phyloP scores from a whole-genome alignment of 768 basidiomycete species.

The Boletales sp. region DNA sequence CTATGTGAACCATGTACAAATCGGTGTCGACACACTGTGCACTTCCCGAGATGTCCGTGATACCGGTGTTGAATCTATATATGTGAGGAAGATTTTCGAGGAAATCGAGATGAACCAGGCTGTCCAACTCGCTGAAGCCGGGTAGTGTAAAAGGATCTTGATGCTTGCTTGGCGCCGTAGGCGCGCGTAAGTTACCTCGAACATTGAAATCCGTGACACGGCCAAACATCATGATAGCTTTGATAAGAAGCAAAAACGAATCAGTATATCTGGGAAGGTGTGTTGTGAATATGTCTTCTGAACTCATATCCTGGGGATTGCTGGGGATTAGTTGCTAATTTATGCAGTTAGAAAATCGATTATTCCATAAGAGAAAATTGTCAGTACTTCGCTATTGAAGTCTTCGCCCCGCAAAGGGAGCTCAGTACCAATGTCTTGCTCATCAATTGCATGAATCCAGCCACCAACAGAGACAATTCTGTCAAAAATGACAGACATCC shows the following conservation, averaged over 20 bases:
- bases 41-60: conserved; percentile 55
- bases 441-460: conserved; percentile 84
- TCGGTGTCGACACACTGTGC: conserved; percentile 68
- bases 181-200: conserved; percentile 63
- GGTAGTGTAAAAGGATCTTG: conserved; percentile 68
- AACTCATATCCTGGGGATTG: conserved; percentile 72
- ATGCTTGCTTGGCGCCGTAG: conserved; percentile 63
- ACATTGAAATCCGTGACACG: conserved; percentile 84
- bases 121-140: conserved; percentile 70
- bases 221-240: conserved; percentile 82
- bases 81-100: conserved; percentile 66
- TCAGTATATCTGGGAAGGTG: conserved; percentile 80
- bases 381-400: conserved; percentile 68
- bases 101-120: conserved; percentile 63
- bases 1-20: conserved; percentile 81
- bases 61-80: conserved; percentile 61
- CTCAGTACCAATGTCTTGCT: conserved; percentile 81
- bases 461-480: conserved; percentile 78
- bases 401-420: conserved; percentile 72
- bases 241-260: conserved; percentile 76
- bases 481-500: conserved; percentile 88
- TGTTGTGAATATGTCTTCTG: conserved; percentile 59
- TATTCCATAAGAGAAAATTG: not conserved
- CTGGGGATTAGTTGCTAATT: conserved; percentile 55
- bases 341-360: conserved; percentile 9